Conservation (phyloP, 805 yeast species). For the Tetrapisispora namnaoensis region DNA sequence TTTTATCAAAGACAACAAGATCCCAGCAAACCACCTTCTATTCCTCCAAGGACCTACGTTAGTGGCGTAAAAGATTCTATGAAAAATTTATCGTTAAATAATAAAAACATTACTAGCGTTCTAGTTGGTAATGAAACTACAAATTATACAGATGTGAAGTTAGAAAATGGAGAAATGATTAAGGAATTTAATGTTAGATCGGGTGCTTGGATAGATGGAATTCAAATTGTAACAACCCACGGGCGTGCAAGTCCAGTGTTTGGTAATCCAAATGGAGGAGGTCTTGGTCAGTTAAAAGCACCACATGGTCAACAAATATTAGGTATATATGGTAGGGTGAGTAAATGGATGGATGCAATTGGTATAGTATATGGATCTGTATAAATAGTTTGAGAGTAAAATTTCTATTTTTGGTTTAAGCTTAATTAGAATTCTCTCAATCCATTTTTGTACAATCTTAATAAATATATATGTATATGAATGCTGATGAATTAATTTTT, state of each 20-base stretch:
- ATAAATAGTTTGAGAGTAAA: neutral
- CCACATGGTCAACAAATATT: conserved; percentile 54
- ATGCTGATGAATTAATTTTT: neutral
- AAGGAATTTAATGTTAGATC: conserved; percentile 52
- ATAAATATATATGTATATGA: neutral
- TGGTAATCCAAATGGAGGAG: conserved; percentile 67
- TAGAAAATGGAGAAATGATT: conserved; percentile 52
- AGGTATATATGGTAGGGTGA: conserved; percentile 65
- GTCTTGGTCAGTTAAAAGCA: conserved; percentile 44
- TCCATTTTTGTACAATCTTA: neutral
- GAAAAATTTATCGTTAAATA: conserved; percentile 9
- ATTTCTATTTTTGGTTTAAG: too few relatives aligned
- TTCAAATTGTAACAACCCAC: conserved; percentile 55
- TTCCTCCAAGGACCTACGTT: conserved; percentile 40
- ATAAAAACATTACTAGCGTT: conserved; percentile 5
- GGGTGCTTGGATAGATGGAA: conserved; percentile 87
- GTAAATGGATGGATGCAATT: conserved; percentile 63
- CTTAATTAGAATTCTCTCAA: too few relatives aligned
- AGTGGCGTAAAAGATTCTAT: conserved; percentile 22
- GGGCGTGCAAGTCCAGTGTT: conserved; percentile 47
- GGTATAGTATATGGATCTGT: conserved; percentile 49
- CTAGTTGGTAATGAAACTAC: conserved; percentile 45
- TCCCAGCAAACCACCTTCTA: conserved; percentile 29
- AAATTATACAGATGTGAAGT: conserved; percentile 44
- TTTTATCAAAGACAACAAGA: conserved; percentile 30